Evolutionary conservation across 2,329 filamentous ascomycete species (phyloP).

Genomic region (Calonectria pseudoturangicola): DNA sequence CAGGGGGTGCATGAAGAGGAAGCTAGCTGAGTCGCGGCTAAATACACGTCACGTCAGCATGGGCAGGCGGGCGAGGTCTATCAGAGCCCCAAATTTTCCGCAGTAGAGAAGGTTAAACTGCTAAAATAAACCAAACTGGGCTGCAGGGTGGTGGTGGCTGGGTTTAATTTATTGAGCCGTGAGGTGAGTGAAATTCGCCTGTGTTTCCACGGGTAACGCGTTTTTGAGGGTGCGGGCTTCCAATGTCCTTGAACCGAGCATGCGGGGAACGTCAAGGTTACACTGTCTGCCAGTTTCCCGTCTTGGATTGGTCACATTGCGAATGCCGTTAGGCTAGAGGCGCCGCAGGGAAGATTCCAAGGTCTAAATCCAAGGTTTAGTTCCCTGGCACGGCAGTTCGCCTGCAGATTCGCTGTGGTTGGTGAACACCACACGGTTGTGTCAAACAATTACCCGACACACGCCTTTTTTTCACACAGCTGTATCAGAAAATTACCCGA

Average conservation of each 20-base stretch:
- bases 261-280: background rate
- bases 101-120: no score
- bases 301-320: background rate
- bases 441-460: no score
- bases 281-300: no score
- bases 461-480: no score
- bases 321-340: constrained; percentile 2
- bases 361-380: background rate
- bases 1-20: background rate
- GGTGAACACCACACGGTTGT: no score
- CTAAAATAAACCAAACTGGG: no score
- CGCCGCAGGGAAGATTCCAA: background rate
- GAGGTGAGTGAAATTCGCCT: no score
- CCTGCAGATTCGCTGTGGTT: background rate
- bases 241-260: background rate
- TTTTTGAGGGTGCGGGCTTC: no score
- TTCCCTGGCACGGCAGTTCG: constrained; percentile 9
- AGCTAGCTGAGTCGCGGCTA: constrained; percentile 16
- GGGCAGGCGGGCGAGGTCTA: background rate
- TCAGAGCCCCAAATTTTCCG: background rate
- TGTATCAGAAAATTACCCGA: no score
- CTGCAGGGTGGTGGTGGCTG: no score
- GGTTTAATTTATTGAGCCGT: no score
- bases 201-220: no score
- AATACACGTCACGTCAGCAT: constrained; percentile 19